Base-by-base conservation (phyloP, 2,329 filamentous ascomycete species). In the Colletotrichum lupini region DNA sequence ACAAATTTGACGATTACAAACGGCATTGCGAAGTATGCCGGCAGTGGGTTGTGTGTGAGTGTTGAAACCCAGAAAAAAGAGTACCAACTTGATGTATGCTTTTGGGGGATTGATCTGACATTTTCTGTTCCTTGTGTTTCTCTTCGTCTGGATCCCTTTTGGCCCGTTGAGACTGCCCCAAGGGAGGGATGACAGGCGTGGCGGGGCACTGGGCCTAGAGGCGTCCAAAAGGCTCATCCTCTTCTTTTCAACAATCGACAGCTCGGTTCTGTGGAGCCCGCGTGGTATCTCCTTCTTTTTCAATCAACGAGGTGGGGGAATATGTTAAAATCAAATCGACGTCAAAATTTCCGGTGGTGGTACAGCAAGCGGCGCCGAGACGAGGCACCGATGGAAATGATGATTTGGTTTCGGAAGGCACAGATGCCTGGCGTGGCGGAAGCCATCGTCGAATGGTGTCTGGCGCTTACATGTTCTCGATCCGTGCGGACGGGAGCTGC, bases 401-500 rank as follows among this genome's bases (percentile, higher is more conserved):
- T 70, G 60, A 35, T 57, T 57, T 57, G 42, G 49, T 67, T 16
- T 61, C 57, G 64, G 16, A 30, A 56, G 49, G 46, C 37, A n/a
- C 19, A 8, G 6, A 22, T 49, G 42, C 42, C 42, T 49, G 30
- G 24, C 19, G 37, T 30, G 24, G 52, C 52, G 8, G 60, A 32
- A 46, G 42, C 19, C 59, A 26, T 32, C 28, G 42, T 42, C 30
- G 26, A 24, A 37, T 19, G 42, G 26, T 46, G 12, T 53, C 35
- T 55, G 28, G 59, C 30, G 22, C 71, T 84, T 82, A 91, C 82
- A 92, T 83, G 73, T 82, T 87, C 76, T 90, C 88, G 75, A 92
- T 87, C 63, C 90, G 84, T 55, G 85, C 87, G 77, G 88, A 91
- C 12, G 90, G 90, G 80, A 92, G 84, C 80, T 90, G 89, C 82